Percentiles rank a stretch among this genome's conserved stretches.
phyloP scores from a whole-genome alignment of 2,329 filamentous ascomycete genomes.

The Beauveria bassiana region DNA sequence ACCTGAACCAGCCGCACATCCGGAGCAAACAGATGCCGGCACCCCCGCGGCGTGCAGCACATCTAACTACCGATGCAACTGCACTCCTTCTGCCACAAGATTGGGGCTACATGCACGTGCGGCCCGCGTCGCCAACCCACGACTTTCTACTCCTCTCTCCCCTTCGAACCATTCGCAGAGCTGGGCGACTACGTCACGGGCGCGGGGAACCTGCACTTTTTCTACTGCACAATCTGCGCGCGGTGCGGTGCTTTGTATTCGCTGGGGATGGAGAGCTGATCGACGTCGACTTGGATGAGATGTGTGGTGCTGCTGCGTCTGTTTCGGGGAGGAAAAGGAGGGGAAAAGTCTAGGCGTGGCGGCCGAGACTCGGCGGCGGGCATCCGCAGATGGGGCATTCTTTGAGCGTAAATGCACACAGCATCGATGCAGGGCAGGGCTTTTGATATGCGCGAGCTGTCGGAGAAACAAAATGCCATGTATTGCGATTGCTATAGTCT shows the following conservation, averaged over 20 bases:
- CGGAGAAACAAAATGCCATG: too few relatives aligned
- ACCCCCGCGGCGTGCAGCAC: not conserved
- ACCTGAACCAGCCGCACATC: not conserved
- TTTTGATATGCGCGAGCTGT: too few relatives aligned
- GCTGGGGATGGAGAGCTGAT: not conserved
- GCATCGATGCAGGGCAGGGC: too few relatives aligned
- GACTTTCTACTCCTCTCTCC: constrained; percentile 1
- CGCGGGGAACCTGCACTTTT: constrained; percentile 1
- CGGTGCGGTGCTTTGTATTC: constrained; percentile 4
- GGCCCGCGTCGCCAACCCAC: not conserved
- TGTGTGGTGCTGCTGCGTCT: too few relatives aligned
- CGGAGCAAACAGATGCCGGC: not conserved
- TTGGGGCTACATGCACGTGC: constrained; percentile 3
- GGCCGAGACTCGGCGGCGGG: too few relatives aligned
- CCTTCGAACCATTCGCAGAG: not conserved
- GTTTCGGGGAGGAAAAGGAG: too few relatives aligned
- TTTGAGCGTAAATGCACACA: too few relatives aligned
- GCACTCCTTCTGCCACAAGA: constrained; percentile 6
- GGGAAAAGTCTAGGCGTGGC: too few relatives aligned
- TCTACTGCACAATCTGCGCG: not conserved
- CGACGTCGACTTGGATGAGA: not conserved
- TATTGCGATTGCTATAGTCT: too few relatives aligned
- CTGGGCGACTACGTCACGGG: not conserved
- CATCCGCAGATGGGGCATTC: too few relatives aligned
- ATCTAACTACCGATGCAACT: constrained; percentile 7